Conservation (phyloP, 352 stramenopile species). For the Globisporangium carolinianum region DNA sequence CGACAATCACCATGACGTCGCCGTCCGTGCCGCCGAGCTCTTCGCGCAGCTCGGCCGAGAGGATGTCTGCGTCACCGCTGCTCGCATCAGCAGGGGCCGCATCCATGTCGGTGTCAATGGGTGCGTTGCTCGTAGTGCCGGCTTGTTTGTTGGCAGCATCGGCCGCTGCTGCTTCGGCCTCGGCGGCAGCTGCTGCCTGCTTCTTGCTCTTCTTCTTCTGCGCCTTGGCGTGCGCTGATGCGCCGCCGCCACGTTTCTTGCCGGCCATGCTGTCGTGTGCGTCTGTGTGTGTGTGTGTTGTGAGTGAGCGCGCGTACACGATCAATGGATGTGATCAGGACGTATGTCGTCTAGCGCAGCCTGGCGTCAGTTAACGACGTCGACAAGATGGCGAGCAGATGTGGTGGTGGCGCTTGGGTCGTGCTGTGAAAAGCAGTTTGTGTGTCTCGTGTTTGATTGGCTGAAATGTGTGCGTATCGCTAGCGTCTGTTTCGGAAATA, state of each 20-base stretch:
- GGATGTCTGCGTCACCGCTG: slow-evolving; percentile 18
- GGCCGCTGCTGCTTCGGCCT: slow-evolving; percentile 6
- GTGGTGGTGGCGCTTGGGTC: not conserved
- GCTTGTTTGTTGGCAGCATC: not conserved
- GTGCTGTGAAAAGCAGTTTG: too few relatives aligned
- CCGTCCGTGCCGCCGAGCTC: slow-evolving; percentile 56
- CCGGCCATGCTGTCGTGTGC: slow-evolving; percentile 23
- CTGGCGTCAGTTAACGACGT: too few relatives aligned
- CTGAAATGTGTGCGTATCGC: too few relatives aligned
- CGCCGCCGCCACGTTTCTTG: slow-evolving; percentile 45
- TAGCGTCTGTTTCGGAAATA: too few relatives aligned
- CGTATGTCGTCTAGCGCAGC: too few relatives aligned
- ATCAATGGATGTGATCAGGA: not conserved
- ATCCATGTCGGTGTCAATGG: slow-evolving; percentile 3
- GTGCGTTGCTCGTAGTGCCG: not conserved
- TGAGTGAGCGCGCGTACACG: not conserved
- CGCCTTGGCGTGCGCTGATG: slow-evolving; percentile 27
- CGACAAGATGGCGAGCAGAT: not conserved
- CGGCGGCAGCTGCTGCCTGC: slow-evolving; percentile 6
- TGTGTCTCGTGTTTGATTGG: too few relatives aligned
- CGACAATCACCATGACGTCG: slow-evolving; percentile 55
- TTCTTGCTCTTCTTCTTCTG: slow-evolving; percentile 46
- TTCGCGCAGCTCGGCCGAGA: slow-evolving; percentile 58
- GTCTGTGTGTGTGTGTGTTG: not conserved
- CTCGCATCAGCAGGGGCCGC: slow-evolving; percentile 1